Evolutionary conservation across 1,139 yeast species (phyloP).

Genomic region (Arxiozyma slooffiae): DNA sequence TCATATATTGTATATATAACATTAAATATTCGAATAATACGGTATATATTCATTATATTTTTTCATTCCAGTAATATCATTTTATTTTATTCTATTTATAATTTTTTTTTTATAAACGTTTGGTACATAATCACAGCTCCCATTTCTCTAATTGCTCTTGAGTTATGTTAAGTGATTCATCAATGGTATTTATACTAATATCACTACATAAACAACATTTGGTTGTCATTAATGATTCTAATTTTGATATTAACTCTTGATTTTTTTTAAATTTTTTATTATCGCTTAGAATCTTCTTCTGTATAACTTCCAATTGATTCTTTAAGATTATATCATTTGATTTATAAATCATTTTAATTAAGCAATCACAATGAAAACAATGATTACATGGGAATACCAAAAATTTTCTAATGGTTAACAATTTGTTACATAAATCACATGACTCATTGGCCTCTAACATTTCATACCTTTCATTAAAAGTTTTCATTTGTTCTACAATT

Average conservation of each 20-base stretch:
- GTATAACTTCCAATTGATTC: constrained; percentile 49
- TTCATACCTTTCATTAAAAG: constrained; percentile 41
- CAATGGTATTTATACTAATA: constrained; percentile 58
- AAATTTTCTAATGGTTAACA: constrained; percentile 65
- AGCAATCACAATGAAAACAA: constrained; percentile 81
- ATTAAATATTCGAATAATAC: too few relatives aligned
- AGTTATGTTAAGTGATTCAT: constrained; percentile 37
- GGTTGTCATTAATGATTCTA: constrained; percentile 52
- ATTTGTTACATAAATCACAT: constrained; percentile 59
- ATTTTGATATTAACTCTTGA: constrained; percentile 16
- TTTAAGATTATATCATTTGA: constrained; percentile 63
- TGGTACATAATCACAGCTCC: constrained; percentile 13
- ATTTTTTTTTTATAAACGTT: too few relatives aligned
- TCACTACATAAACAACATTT: constrained; percentile 81
- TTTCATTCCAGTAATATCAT: too few relatives aligned
- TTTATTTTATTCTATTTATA: too few relatives aligned
- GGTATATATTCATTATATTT: neutral
- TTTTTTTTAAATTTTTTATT: constrained; percentile 15
- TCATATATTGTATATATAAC: neutral
- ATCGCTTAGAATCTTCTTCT: constrained; percentile 34
- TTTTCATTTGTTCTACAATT: constrained; percentile 49
- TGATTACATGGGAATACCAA: constrained; percentile 85
- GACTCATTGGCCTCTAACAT: constrained; percentile 77
- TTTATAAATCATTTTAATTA: constrained; percentile 48
- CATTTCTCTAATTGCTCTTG: constrained; percentile 20